Conservation (phyloP, 192 early-diverging fungal genomes). For the Glomus cerebriforme region DNA sequence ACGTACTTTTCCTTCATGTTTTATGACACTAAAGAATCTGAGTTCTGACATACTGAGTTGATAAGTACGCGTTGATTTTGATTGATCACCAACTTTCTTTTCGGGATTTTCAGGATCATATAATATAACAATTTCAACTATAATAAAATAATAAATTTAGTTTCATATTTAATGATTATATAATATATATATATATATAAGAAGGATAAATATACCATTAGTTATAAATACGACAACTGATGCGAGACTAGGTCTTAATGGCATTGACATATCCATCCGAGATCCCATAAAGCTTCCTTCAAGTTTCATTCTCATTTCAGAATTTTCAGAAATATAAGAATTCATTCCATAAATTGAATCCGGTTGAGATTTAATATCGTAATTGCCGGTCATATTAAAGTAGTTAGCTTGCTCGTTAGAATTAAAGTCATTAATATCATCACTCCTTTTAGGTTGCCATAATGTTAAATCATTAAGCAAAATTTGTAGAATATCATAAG, state of each 20-base stretch:
- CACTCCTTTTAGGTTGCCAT: slow-evolving; percentile 43
- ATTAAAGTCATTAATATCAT: background rate
- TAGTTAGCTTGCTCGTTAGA: background rate
- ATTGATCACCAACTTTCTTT: background rate
- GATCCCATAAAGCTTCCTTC: background rate
- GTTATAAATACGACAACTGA: slow-evolving; percentile 39
- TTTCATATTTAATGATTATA: too few species aligned
- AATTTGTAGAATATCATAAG: slow-evolving; percentile 45
- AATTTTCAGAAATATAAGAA: background rate
- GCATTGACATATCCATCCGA: background rate
- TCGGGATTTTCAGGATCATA: slow-evolving; percentile 3
- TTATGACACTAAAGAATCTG: slow-evolving; percentile 51
- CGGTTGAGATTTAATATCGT: too few species aligned
- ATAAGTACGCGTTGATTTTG: slow-evolving; percentile 24
- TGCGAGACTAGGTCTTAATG: slow-evolving; percentile 42
- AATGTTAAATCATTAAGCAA: slow-evolving; percentile 46
- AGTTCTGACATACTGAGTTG: slow-evolving; percentile 45
- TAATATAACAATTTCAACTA: slow-evolving; percentile 37
- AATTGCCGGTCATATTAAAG: background rate
- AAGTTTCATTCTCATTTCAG: background rate
- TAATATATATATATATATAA: background rate
- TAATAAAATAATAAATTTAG: background rate
- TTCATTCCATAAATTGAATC: slow-evolving; percentile 6
- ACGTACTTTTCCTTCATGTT: slow-evolving; percentile 51
- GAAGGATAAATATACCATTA: slow-evolving; percentile 43